Conservation (phyloP, 2,329 filamentous ascomycete genomes). For the Nannizziopsis barbatae region DNA sequence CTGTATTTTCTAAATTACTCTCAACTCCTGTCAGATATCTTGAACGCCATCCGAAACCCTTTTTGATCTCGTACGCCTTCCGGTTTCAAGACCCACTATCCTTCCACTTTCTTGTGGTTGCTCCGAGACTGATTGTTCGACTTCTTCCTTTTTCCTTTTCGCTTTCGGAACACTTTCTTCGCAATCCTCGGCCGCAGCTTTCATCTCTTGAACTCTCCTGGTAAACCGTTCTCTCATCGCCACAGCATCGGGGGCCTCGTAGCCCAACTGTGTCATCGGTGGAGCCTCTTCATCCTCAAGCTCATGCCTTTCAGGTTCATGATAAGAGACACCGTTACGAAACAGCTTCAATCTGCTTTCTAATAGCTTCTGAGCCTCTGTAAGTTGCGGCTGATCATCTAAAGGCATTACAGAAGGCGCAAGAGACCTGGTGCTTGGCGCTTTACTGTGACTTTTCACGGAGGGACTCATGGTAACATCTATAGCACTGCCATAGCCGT, state of each 20-base stretch:
- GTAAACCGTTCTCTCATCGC: conserved; percentile 47
- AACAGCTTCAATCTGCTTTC: conserved; percentile 14
- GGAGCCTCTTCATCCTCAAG: conserved; percentile 28
- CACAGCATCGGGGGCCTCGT: conserved; percentile 42
- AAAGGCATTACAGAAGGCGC: conserved; percentile 14
- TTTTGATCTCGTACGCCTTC: conserved; percentile 26
- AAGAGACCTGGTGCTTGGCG: conserved; percentile 25
- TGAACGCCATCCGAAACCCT: conserved; percentile 17
- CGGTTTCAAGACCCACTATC: conserved; percentile 25
- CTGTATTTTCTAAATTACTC: too few relatives aligned
- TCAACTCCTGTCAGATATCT: too few relatives aligned
- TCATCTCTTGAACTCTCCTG: conserved; percentile 34
- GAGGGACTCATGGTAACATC: conserved; percentile 22
- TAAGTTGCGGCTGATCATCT: conserved; percentile 11
- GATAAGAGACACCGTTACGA: conserved; percentile 17
- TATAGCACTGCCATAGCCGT: conserved; percentile 29
- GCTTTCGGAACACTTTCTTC: background rate
- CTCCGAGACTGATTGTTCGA: conserved; percentile 18
- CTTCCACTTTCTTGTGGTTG: conserved; percentile 27
- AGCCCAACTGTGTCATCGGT: conserved; percentile 39
- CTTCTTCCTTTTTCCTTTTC: background rate
- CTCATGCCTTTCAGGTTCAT: conserved; percentile 18
- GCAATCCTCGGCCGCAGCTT: conserved; percentile 19
- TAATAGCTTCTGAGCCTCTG: conserved; percentile 14
- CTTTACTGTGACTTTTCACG: conserved; percentile 19